These are phyloP conservation scores for Fagopyrum tataricum DNA, from an alignment of 148 eudicot species.

Conservation along the genomic window DNA sequence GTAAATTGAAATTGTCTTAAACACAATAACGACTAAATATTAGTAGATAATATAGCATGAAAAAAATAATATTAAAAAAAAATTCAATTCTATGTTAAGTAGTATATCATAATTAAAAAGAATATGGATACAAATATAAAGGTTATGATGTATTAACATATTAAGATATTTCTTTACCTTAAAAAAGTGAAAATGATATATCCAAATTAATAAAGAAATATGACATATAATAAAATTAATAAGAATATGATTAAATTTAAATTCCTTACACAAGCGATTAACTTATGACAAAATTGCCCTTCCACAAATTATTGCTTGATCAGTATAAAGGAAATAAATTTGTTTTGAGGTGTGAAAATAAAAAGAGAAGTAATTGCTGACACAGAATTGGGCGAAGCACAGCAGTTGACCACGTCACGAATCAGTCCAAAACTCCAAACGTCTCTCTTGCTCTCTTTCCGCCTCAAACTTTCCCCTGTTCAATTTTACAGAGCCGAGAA, in stretches of 20 bases:
- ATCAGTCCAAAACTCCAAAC: constrained; percentile 12
- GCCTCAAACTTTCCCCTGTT: constrained; percentile 3
- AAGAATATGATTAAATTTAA: too few relatives aligned
- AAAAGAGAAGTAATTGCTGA: background rate
- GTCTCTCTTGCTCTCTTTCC: constrained; percentile 4
- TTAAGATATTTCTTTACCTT: too few relatives aligned
- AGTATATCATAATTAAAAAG: too few relatives aligned
- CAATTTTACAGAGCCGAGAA: background rate
- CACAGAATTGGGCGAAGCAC: background rate
- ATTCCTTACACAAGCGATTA: background rate
- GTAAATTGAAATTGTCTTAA: too few relatives aligned
- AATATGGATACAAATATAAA: too few relatives aligned
- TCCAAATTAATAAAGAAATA: too few relatives aligned
- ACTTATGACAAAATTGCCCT: background rate
- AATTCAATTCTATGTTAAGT: too few relatives aligned
- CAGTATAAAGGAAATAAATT: background rate
- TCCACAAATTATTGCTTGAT: background rate
- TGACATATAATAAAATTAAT: too few relatives aligned
- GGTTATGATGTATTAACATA: too few relatives aligned
- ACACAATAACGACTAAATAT: too few relatives aligned
- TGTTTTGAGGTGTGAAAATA: background rate
- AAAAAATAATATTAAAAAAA: too few relatives aligned
- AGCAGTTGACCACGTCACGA: constrained; percentile 12
- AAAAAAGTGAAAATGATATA: background rate
- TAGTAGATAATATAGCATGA: too few relatives aligned